A percentile compares a stretch with the other conserved stretches of the same genome.
phyloP scores from a whole-genome alignment of 169 alveolate genomes.

The Hammondia hammondi region DNA sequence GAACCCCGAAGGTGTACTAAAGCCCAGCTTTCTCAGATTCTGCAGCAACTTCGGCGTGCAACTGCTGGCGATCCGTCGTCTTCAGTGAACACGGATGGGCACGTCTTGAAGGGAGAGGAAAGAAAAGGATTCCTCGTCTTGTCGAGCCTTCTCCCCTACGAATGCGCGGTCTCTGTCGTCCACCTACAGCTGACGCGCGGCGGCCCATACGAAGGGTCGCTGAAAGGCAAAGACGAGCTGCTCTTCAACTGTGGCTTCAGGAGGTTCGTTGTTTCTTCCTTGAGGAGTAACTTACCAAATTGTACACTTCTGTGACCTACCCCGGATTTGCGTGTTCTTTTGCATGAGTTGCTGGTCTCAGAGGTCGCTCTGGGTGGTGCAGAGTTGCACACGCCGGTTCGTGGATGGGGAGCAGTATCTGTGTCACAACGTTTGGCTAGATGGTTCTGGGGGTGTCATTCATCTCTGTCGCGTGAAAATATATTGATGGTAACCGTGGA shows the following conservation, averaged over 20 bases:
- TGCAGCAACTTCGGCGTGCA: not conserved
- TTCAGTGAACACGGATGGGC: constrained; percentile 5
- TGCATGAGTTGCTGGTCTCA: too few species aligned
- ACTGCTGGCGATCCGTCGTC: not conserved
- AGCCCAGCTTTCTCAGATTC: not conserved
- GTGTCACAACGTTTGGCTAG: too few species aligned
- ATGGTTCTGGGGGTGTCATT: too few species aligned
- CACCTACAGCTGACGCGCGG: constrained; percentile 68
- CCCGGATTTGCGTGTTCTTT: too few species aligned
- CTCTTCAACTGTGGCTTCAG: constrained; percentile 75
- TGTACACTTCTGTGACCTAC: too few species aligned
- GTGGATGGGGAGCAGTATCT: too few species aligned
- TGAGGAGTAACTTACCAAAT: too few species aligned
- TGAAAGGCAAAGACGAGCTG: constrained; percentile 71
- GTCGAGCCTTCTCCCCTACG: constrained; percentile 73
- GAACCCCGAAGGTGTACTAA: not conserved
- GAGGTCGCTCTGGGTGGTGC: too few species aligned
- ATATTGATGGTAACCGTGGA: too few species aligned
- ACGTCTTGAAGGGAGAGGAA: not conserved
- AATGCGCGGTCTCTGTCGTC: constrained; percentile 72
- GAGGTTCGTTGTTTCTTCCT: constrained; percentile 39
- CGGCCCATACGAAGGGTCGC: constrained; percentile 43
- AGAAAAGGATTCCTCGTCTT: constrained; percentile 62
- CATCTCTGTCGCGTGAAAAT: too few species aligned
- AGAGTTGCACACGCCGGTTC: too few species aligned